Conservation (phyloP, 805 yeast species). For the Wickerhamomyces bovis region DNA sequence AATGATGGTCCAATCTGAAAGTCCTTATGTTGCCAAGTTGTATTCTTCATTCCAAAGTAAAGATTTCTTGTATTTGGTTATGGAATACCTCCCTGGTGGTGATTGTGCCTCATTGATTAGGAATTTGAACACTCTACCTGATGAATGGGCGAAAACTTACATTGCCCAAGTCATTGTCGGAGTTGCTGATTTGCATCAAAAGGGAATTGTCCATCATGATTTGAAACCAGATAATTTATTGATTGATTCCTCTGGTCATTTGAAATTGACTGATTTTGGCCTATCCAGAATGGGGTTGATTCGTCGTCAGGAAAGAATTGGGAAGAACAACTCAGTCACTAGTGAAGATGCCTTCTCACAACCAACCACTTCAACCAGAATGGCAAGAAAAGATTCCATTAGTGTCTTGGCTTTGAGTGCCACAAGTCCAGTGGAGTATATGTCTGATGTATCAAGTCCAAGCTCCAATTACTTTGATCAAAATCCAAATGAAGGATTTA, state of each 20-base stretch:
- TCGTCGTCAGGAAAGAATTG: conserved; percentile 58
- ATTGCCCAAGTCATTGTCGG: conserved; percentile 89
- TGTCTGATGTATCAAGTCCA: conserved; percentile 24
- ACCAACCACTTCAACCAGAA: conserved; percentile 6
- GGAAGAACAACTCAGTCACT: conserved; percentile 6
- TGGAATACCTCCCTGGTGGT: conserved; percentile 96
- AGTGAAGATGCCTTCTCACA: conserved; percentile 20
- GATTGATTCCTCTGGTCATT: conserved; percentile 81
- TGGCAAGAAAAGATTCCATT: conserved; percentile 18
- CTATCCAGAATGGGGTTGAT: conserved; percentile 83
- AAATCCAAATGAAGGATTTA: conserved; percentile 2
- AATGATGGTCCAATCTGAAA: conserved; percentile 94
- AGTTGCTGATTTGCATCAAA: conserved; percentile 78
- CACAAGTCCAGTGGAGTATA: conserved; percentile 7
- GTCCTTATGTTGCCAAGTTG: conserved; percentile 87
- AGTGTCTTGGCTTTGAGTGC: conserved; percentile 16
- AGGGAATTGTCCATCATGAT: conserved; percentile 92
- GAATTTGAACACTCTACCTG: conserved; percentile 76
- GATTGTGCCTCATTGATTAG: conserved; percentile 86
- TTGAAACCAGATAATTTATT: conserved; percentile 90
- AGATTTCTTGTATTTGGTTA: conserved; percentile 82
- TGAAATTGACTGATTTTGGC: conserved; percentile 94
- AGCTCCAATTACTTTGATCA: conserved; percentile 25
- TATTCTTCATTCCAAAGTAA: conserved; percentile 84
- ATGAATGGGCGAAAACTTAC: conserved; percentile 80